Evolutionary conservation across 2,329 filamentous ascomycete genomes (phyloP), one percentile per base, ranked within the genome.

Genomic region (Colletotrichum agaves): DNA sequence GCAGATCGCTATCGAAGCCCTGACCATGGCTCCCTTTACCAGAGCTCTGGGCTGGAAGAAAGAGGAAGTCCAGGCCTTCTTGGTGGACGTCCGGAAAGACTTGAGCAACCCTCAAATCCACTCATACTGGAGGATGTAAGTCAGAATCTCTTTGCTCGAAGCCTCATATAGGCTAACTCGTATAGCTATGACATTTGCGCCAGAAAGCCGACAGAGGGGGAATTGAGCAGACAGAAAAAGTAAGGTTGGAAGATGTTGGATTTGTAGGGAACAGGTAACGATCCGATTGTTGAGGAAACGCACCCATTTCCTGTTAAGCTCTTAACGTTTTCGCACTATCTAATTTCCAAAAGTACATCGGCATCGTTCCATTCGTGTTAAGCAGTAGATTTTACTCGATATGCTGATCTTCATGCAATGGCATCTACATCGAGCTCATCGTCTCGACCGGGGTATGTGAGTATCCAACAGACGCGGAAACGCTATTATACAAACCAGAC

Each of bases 11-110:
- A 72, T 75, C 23, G 76, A 80, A 71, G 73, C 75, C 4, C 76
- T 80, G 49, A 74, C 72, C 6, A 71, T 80, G 61, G 78, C 78
- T 8, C 69, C 79, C 10, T 74, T 78, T 33, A 76, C 73, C 7
- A 74, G 74, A 49, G 72, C 63, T n/a, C 64, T 78, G n/a, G 74
- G 73, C 37, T 76, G 75, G 76, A 66, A 72, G 4, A 33, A 57
- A 7, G 74, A 78, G 66, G 73, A 75, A 47, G 75, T 78, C 8
- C 73, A 77, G 61, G 55, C 72, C 1, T 68, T 78, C 17, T 71
- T 78, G 17, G 70, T 73, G 7, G 72, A 74, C 12, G 76, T 78
- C 23, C 70, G 74, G 53, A 74, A 73, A 43, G 74, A 78, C 50
- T 52, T 77, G 64, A 69, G 63, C 35, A 63, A 78, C 66, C 61